Evolutionary conservation across 139 green algal genomes (phyloP).

Genomic region (Picochlorum sp.): DNA sequence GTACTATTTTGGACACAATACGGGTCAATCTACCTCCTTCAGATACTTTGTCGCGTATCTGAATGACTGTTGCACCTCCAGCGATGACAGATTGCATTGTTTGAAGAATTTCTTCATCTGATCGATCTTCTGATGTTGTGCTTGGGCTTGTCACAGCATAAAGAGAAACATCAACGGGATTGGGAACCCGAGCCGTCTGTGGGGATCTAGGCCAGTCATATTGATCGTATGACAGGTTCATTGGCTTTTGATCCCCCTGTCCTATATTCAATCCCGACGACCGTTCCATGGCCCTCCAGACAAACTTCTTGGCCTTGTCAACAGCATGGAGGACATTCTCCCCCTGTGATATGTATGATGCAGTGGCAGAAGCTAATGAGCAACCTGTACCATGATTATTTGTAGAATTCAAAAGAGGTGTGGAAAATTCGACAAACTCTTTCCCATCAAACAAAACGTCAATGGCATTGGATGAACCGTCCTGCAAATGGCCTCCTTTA

Average conservation of each 20-base stretch:
- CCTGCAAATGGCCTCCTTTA: conserved; percentile 84
- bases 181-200: conserved; percentile 2
- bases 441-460: conserved; percentile 84
- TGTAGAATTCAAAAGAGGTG: conserved; percentile 40
- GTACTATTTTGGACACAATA: conserved; percentile 19
- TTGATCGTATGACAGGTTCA: conserved; percentile 55
- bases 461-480: conserved; percentile 18
- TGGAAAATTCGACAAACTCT: conserved; percentile 36
- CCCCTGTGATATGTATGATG: conserved; percentile 79
- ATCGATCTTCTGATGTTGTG: not conserved
- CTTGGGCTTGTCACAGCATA: conserved; percentile 78
- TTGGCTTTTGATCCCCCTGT: conserved; percentile 46
- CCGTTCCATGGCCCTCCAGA: conserved; percentile 49
- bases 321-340: conserved; percentile 43
- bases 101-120: conserved; percentile 32
- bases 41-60: conserved; percentile 76
- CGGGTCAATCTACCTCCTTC: conserved; percentile 55
- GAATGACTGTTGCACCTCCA: conserved; percentile 75
- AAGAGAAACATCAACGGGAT: conserved; percentile 41
- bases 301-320: conserved; percentile 50
- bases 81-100: conserved; percentile 53
- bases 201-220: conserved; percentile 19
- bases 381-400: conserved; percentile 95
- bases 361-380: conserved; percentile 78
- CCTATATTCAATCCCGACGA: conserved; percentile 52